Base-by-base conservation (phyloP, 140 eudicot genomes). In the Anethum foeniculum region DNA sequence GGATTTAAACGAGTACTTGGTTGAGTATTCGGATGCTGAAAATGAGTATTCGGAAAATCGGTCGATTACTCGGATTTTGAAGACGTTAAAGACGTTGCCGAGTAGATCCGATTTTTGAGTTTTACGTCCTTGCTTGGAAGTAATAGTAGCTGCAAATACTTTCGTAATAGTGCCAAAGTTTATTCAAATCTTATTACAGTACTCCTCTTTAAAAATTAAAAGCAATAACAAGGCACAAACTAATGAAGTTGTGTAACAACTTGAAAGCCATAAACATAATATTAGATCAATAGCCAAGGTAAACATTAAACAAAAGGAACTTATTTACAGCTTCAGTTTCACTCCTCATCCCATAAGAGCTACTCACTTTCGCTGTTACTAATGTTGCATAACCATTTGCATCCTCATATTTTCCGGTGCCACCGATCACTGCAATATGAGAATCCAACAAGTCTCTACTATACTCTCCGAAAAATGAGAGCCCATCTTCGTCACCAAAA, bases 331-430 rank as follows among this genome's bases (percentile, higher is more conserved):
- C 87, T 81, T n/a, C 85, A 51, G 30, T 65, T 36, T 81, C 81
- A 46, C 75, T 64, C 67, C 65, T 71, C 79, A 5, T 44, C n/a
- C 21, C 16, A 43, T 82, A 74, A 19, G 84, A 67, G 39, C 5
- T 34, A 68, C 71, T 82, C 47, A 77, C 76, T 77, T 84, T 90
- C 71, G 84, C 85, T n/a, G n/a, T 78, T 81, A 81, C 83, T 19
- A 90, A 38, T 0, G 81, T 84, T 7, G 94, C 94, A 46, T 88
- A 90, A 64, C 92, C 94, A 18, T 90, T 90, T 3, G 92, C 94
- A 43, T 86, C 83, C 41, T 72, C 76, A n/a, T 90, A 90, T 73
- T 83, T 88, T 79, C 94, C 94, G 0, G 85, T 81, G 60, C 94
- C 92, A 27, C 94, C 94, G 34, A 90, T 90, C 41, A 90, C 80